Percentiles rank a stretch among this genome's conserved stretches.
These are phyloP conservation scores for Trichophyton verrucosum DNA, from an alignment of 2,329 filamentous ascomycete genomes.

Conservation along the genomic window DNA sequence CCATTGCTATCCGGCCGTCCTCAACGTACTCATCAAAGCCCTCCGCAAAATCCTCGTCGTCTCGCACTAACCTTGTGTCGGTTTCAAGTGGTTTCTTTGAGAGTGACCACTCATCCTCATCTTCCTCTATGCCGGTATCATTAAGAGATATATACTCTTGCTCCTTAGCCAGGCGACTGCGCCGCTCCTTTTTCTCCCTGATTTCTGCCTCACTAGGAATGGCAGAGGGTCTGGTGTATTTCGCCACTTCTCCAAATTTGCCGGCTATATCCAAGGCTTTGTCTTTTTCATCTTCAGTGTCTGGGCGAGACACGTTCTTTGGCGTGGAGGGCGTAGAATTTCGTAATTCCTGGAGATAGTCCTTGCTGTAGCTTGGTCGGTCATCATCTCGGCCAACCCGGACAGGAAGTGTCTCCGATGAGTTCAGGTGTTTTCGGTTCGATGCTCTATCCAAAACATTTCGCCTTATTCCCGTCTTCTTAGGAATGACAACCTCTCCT, in stretches of 20 bases:
- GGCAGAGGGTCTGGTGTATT: constrained; percentile 24
- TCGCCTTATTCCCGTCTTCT: constrained; percentile 50
- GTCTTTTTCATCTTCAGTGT: constrained; percentile 29
- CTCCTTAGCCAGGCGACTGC: constrained; percentile 66
- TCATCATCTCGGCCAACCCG: constrained; percentile 52
- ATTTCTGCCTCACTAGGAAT: constrained; percentile 81
- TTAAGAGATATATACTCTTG: constrained; percentile 39
- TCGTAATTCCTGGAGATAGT: constrained; percentile 74
- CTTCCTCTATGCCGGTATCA: constrained; percentile 15
- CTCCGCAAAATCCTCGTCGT: constrained; percentile 87
- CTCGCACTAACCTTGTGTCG: constrained; percentile 61
- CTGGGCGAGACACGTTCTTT: constrained; percentile 36
- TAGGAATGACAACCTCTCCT: constrained; percentile 46
- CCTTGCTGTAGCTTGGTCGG: constrained; percentile 69
- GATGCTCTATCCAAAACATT: constrained; percentile 57
- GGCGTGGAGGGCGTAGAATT: constrained; percentile 76
- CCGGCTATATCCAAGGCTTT: constrained; percentile 33
- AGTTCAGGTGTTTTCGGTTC: constrained; percentile 42
- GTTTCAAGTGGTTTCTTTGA: constrained; percentile 49
- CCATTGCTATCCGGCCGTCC: constrained; percentile 66
- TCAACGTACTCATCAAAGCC: constrained; percentile 88
- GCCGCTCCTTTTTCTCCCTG: constrained; percentile 75
- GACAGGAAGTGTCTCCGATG: constrained; percentile 43
- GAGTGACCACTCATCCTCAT: constrained; percentile 37
- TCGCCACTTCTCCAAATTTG: constrained; percentile 36